Conservation (phyloP, 306 rosid genomes). For the Lablab purpureus region DNA sequence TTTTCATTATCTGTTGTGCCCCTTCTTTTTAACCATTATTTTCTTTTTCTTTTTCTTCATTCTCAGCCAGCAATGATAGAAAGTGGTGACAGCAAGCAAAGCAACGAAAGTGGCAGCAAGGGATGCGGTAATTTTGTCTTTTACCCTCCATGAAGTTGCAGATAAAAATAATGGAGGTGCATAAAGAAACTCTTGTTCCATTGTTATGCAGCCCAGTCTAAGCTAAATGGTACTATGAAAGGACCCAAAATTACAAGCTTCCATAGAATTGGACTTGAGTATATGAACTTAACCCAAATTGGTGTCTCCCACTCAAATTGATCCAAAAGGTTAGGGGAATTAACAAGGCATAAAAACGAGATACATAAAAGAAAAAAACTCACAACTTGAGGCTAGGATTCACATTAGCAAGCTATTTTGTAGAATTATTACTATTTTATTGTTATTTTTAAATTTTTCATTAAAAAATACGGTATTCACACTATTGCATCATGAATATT, state of each 20-base stretch:
- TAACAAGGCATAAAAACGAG: background rate
- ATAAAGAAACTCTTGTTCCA: too few relatives aligned
- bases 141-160: too few relatives aligned
- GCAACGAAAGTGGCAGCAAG: too few relatives aligned
- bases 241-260: background rate
- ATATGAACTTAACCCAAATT: background rate
- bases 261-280: background rate
- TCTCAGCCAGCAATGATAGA: too few relatives aligned
- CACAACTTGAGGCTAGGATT: background rate
- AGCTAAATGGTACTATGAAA: background rate
- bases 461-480: background rate
- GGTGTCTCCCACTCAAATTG: background rate
- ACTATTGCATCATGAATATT: background rate
- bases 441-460: background rate
- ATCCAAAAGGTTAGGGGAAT: background rate
- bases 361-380: background rate
- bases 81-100: too few relatives aligned
- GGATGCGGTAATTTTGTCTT: too few relatives aligned
- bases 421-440: background rate
- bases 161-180: too few relatives aligned
- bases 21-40: too few relatives aligned
- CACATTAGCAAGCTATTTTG: background rate
- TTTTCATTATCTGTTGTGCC: too few relatives aligned
- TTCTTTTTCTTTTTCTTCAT: too few relatives aligned
- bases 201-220: background rate